Evolutionary conservation across 2,329 filamentous ascomycete genomes (phyloP), one percentile per base, ranked within the genome.

Genomic region (Verticillium nonalfalfae): DNA sequence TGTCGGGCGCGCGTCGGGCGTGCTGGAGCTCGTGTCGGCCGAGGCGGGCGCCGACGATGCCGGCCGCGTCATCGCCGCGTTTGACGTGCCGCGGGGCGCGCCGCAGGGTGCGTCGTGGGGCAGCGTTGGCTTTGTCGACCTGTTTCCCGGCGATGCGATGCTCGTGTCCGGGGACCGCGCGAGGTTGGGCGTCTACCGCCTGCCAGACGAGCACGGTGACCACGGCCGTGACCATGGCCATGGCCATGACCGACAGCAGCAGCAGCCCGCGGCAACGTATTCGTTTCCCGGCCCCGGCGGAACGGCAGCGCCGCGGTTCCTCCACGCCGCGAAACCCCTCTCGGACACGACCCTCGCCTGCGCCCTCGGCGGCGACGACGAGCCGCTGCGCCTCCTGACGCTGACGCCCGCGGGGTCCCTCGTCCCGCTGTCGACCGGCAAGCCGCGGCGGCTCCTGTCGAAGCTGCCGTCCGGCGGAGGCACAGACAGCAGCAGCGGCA

Each of bases 1-100:
- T 2, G 76, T 79, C 0, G 82, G 81, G 4, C 74, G 82, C 38
- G 79, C 81, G 1, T 82, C 79, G 63, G 82, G 83, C 1, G 72
- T 79, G 18, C 67, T 85, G 5, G 71, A 77, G 7, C 66, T 85
- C 2, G 63, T 82, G 7, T 79, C 78, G 3, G 73, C 73, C 7
- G 72, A 72, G 26, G 26, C 31, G 67, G 72, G 0, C 69, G 73
- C 26, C 3, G 26, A 26, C 38, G 71, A 65, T 52, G 73, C 71
- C 55, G 63, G 61, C 36, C 69, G 65, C 60, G 69, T 70, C 18
- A 60, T 67, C 66, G 66, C 63, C 59, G 67, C 63, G 58, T 69
- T 68, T 59, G 56, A 2, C 63, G 56, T 66, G 36, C 73, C 71
- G 0, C 71, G 70, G 1, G 70, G 72, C 0, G 69, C 71, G 13